phyloP scores from a whole-genome alignment of 2,329 filamentous ascomycete species.

The Dactylellina parvicollis region DNA sequence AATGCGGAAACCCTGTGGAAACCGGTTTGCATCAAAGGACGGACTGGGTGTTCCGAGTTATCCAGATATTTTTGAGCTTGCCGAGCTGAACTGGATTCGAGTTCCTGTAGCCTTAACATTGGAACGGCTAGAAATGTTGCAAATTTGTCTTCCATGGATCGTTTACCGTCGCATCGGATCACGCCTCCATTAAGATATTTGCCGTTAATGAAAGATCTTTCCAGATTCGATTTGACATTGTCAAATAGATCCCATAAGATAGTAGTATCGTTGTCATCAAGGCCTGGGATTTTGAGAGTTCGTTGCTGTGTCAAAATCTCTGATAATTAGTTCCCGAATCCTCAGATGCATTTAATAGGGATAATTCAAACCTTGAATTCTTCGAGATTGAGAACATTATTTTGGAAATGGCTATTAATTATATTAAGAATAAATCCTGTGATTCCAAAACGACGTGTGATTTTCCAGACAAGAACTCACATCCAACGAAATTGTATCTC shows the following conservation, averaged over 20 bases:
- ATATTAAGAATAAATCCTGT: neutral
- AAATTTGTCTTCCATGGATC: neutral
- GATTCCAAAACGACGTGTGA: neutral
- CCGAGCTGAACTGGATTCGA: neutral
- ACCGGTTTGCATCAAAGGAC: conserved; percentile 28
- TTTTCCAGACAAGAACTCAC: conserved; percentile 1
- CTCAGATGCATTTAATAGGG: neutral
- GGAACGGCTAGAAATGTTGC: conserved; percentile 26
- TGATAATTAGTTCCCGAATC: neutral
- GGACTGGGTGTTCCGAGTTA: conserved; percentile 12
- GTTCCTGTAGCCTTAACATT: conserved; percentile 16
- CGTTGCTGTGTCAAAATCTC: conserved; percentile 13
- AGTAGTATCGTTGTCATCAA: conserved; percentile 23
- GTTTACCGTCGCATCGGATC: conserved; percentile 34
- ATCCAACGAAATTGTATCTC: conserved; percentile 33
- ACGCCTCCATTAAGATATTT: conserved; percentile 34
- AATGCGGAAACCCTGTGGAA: conserved; percentile 17
- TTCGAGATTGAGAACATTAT: conserved; percentile 20
- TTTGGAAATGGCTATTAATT: conserved; percentile 28
- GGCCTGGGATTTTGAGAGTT: conserved; percentile 10
- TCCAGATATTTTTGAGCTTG: conserved; percentile 9
- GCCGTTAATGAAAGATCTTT: conserved; percentile 26
- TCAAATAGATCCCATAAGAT: conserved; percentile 28
- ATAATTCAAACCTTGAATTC: conserved; percentile 27
- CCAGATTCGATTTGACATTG: conserved; percentile 20